phyloP scores from a whole-genome alignment of 2,329 filamentous ascomycete species.

The Triangularia verruculosa region DNA sequence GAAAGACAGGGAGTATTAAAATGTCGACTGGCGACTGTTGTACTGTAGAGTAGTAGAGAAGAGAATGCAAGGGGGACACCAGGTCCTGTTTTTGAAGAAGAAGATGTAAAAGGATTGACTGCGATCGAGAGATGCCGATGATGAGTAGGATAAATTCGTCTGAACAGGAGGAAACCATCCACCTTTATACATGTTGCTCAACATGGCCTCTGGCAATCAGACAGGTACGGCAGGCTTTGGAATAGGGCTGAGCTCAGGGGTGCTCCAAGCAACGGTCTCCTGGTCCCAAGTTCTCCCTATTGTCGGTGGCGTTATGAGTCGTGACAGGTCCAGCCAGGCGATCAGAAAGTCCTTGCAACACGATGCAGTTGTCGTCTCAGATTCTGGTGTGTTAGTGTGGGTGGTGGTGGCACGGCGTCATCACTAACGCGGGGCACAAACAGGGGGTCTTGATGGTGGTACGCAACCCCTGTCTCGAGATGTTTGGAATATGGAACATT shows the following conservation, averaged over 20 bases:
- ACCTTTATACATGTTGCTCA: slow-evolving; percentile 3
- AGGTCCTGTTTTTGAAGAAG: slow-evolving; percentile 12
- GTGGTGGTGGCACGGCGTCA: background rate
- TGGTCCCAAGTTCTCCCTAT: background rate
- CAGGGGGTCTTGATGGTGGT: background rate
- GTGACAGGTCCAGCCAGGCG: slow-evolving; percentile 5
- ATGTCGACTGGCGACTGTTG: slow-evolving; percentile 16
- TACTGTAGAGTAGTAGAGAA: slow-evolving; percentile 1
- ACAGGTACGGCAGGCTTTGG: background rate
- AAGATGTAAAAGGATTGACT: background rate
- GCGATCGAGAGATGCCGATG: background rate
- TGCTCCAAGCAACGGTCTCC: background rate
- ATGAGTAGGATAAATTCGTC: background rate
- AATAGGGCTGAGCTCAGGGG: slow-evolving; percentile 3
- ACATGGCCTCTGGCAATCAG: background rate
- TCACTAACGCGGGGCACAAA: slow-evolving; percentile 10
- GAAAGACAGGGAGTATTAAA: background rate
- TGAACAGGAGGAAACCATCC: background rate
- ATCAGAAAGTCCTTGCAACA: background rate
- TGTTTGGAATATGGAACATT: slow-evolving; percentile 7
- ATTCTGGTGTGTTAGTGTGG: slow-evolving; percentile 13
- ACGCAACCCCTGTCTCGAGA: background rate
- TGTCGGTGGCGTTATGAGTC: slow-evolving; percentile 8
- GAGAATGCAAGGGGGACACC: slow-evolving; percentile 20
- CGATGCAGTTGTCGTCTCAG: slow-evolving; percentile 20